Percentiles rank a stretch among this genome's conserved stretches.
Evolutionary conservation across 495 filamentous ascomycete genomes (phyloP).

Genomic region (Neurospora cerealis): DNA sequence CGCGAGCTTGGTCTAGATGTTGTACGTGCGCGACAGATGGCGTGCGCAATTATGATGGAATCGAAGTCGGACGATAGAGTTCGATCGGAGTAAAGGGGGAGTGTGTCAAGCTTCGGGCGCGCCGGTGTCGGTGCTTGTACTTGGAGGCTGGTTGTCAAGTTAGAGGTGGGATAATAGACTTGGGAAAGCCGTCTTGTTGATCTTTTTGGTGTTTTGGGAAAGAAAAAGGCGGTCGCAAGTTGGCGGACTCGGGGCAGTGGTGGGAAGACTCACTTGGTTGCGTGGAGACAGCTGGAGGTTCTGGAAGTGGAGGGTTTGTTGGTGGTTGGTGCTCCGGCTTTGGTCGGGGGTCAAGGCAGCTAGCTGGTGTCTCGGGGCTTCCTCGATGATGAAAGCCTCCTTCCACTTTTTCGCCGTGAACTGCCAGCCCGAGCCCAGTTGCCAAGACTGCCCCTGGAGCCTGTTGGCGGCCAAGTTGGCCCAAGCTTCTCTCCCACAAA

Average conservation of each 20-base stretch:
- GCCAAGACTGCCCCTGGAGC: not conserved
- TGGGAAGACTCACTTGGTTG: slow-evolving; percentile 12
- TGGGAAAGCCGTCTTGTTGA: not conserved
- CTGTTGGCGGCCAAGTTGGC: slow-evolving; percentile 15
- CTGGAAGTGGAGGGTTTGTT: slow-evolving; percentile 16
- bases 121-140: not conserved
- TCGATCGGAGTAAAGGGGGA: not conserved
- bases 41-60: not conserved
- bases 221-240: not conserved
- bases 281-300: slow-evolving; percentile 2
- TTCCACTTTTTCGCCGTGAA: not conserved
- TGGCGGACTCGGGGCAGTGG: not conserved
- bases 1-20: not conserved
- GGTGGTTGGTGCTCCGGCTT: slow-evolving; percentile 13
- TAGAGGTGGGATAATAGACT: not conserved
- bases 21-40: not conserved
- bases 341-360: slow-evolving; percentile 11
- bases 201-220: slow-evolving; percentile 7
- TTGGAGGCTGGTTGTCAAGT: not conserved
- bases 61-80: slow-evolving; percentile 1
- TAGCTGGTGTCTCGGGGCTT: not conserved
- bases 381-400: slow-evolving; percentile 19
- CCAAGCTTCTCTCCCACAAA: slow-evolving; percentile 13
- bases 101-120: not conserved
- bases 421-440: not conserved